phyloP scores from a whole-genome alignment of 1,284 basidiomycete genomes.

The Naganishia liquefaciens region DNA sequence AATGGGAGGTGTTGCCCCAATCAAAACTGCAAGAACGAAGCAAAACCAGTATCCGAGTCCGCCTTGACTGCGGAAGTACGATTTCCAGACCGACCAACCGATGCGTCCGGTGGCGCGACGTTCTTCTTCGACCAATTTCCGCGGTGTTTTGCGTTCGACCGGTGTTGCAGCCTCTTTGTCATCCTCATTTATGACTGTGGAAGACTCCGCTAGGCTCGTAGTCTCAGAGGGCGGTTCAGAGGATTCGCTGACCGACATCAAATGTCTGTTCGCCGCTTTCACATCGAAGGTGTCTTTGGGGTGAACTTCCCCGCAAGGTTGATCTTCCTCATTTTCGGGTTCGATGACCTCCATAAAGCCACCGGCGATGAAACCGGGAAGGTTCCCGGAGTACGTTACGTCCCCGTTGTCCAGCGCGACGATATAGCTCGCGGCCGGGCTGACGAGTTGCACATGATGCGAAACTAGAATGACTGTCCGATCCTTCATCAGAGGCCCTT shows the following conservation, averaged over 20 bases:
- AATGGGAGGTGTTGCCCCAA: slow-evolving; percentile 66
- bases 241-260: slow-evolving; percentile 34
- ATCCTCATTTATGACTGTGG: slow-evolving; percentile 38
- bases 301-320: slow-evolving; percentile 54
- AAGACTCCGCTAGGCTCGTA: slow-evolving; percentile 42
- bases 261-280: slow-evolving; percentile 38
- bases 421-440: slow-evolving; percentile 48
- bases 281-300: slow-evolving; percentile 53
- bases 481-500: slow-evolving; percentile 75
- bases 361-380: slow-evolving; percentile 67
- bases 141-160: slow-evolving; percentile 63
- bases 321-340: slow-evolving; percentile 58
- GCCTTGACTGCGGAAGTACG: slow-evolving; percentile 66
- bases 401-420: slow-evolving; percentile 82
- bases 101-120: slow-evolving; percentile 79
- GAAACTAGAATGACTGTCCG: slow-evolving; percentile 85
- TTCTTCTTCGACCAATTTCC: slow-evolving; percentile 89
- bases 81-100: slow-evolving; percentile 72
- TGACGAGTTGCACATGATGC: slow-evolving; percentile 63
- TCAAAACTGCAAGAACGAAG: slow-evolving; percentile 63
- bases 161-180: slow-evolving; percentile 48
- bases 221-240: slow-evolving; percentile 48
- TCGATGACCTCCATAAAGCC: slow-evolving; percentile 68
- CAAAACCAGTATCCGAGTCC: slow-evolving; percentile 67
- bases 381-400: slow-evolving; percentile 70